A percentile compares a stretch with the other conserved stretches of the same genome.
These are phyloP conservation scores for Pelargonium cotyledonis DNA, from an alignment of 441 rosid species.

Conservation along the genomic window DNA sequence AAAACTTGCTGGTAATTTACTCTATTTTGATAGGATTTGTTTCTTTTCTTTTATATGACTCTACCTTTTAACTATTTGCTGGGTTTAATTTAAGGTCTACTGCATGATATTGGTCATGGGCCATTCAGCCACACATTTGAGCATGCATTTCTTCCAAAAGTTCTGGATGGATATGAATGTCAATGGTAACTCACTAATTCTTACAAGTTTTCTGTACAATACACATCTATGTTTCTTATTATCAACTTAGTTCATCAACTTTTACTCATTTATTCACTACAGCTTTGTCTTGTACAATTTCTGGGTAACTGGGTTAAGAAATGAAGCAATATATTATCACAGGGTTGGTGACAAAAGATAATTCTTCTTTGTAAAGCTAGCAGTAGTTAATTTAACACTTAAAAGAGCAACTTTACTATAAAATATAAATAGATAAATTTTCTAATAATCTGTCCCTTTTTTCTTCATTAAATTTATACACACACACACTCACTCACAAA, in stretches of 20 bases:
- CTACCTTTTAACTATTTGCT: slow-evolving; percentile 6
- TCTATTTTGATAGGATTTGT: slow-evolving; percentile 7
- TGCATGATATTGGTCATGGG: slow-evolving; percentile 85
- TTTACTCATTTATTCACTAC: slow-evolving; percentile 5
- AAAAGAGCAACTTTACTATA: not conserved
- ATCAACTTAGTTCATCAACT: not conserved
- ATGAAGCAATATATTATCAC: not conserved
- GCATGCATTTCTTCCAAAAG: slow-evolving; percentile 48
- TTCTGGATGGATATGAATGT: slow-evolving; percentile 27
- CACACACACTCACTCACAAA: no score
- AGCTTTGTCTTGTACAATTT: not conserved
- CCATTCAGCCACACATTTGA: slow-evolving; percentile 77
- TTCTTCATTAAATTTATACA: not conserved
- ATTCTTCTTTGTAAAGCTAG: not conserved
- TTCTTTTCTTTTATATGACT: not conserved
- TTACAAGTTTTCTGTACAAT: not conserved
- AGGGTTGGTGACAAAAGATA: not conserved
- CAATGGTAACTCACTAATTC: slow-evolving; percentile 36
- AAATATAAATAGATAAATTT: not conserved
- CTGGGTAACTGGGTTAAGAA: not conserved
- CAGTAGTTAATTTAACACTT: not conserved
- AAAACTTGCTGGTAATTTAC: slow-evolving; percentile 56
- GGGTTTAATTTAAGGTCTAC: slow-evolving; percentile 40
- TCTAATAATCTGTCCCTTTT: not conserved
- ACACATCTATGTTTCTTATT: not conserved